Percentiles rank a stretch among this genome's conserved stretches.
These are phyloP conservation scores for Flaveria ramosissima DNA, from an alignment of 129 eudicot genomes.

Conservation along the genomic window DNA sequence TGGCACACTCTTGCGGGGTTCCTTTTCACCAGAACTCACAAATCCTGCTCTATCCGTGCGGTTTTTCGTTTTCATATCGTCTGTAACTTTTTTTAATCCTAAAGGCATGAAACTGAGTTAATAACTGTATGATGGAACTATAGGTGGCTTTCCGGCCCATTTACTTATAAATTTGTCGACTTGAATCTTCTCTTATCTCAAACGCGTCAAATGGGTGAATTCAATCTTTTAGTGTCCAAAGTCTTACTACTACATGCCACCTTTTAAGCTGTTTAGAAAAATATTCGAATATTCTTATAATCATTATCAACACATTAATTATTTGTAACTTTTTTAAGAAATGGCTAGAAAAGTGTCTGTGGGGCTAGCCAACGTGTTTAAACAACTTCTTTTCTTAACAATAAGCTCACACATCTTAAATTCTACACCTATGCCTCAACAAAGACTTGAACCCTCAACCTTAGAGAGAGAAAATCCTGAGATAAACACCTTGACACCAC, in stretches of 20 bases:
- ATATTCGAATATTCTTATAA: not conserved
- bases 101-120: conserved; percentile 7
- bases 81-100: conserved; percentile 92
- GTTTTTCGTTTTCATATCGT: conserved; percentile 90
- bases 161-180: not conserved
- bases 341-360: not conserved
- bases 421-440: not conserved
- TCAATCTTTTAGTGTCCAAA: not conserved
- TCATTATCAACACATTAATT: not conserved
- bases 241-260: not conserved
- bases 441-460: not conserved
- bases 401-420: not conserved
- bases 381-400: not conserved
- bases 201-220: not conserved
- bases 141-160: not conserved
- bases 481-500: not conserved
- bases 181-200: not conserved
- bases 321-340: not conserved
- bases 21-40: conserved; percentile 62
- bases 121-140: not conserved
- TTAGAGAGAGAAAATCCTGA: not conserved
- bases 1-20: conserved; percentile 41
- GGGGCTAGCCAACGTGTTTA: not conserved
- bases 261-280: not conserved
- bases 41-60: conserved; percentile 68